Evolutionary conservation across 768 basidiomycete genomes (phyloP).

Genomic region (Lactarius akahatsu): DNA sequence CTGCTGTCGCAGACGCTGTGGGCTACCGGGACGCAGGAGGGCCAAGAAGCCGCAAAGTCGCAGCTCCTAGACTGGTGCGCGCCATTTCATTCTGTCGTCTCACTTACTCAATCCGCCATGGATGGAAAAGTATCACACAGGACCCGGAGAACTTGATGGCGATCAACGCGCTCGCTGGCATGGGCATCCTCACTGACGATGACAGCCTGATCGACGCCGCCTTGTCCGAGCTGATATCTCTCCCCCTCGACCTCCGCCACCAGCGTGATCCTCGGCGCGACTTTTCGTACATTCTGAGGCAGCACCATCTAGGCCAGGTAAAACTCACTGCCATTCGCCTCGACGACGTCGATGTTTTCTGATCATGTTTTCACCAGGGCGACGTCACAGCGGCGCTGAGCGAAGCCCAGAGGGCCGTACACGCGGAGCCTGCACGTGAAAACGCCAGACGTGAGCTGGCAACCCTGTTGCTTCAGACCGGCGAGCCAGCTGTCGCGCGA

Average conservation of each 20-base stretch:
- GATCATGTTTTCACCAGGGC: slow-evolving; percentile 39
- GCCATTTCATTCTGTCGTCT: slow-evolving; percentile 28
- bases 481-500: slow-evolving; percentile 42
- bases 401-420: slow-evolving; percentile 56
- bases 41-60: slow-evolving; percentile 71
- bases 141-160: slow-evolving; percentile 80
- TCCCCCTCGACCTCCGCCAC: slow-evolving; percentile 64
- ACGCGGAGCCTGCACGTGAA: slow-evolving; percentile 51
- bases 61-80: slow-evolving; percentile 80
- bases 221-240: slow-evolving; percentile 70
- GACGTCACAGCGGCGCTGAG: slow-evolving; percentile 34
- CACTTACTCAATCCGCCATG: slow-evolving; percentile 5
- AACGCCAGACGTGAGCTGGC: slow-evolving; percentile 57
- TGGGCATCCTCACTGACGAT: slow-evolving; percentile 81
- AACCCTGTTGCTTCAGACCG: slow-evolving; percentile 50
- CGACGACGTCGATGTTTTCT: neutral
- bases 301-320: slow-evolving; percentile 75
- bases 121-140: slow-evolving; percentile 57
- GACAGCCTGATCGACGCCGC: slow-evolving; percentile 82
- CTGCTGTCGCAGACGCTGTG: slow-evolving; percentile 85
- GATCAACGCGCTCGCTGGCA: slow-evolving; percentile 82
- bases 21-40: slow-evolving; percentile 75
- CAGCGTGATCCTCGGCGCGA: slow-evolving; percentile 68
- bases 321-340: slow-evolving; percentile 24
- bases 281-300: slow-evolving; percentile 67